Percentiles rank a stretch among this genome's conserved stretches.
phyloP scores from a whole-genome alignment of 805 yeast species.

The Saturnispora besseyi region DNA sequence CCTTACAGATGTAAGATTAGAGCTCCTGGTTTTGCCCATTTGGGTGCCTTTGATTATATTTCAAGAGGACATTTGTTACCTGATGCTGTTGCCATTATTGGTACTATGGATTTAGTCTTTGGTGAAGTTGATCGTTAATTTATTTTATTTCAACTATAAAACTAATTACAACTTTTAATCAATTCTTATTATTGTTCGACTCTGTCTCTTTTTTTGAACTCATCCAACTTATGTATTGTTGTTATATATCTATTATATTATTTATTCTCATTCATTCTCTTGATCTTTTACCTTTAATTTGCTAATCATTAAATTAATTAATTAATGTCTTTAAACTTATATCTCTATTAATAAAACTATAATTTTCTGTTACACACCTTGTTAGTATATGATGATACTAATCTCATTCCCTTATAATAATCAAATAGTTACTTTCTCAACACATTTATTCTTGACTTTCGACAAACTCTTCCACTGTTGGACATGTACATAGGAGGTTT shows the following conservation, averaged over 20 bases:
- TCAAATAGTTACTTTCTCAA: too few relatives aligned
- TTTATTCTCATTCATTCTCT: slow-evolving; percentile 3
- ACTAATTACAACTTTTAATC: not conserved
- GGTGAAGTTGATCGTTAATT: slow-evolving; percentile 84
- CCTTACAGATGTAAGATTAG: slow-evolving; percentile 90
- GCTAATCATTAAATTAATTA: not conserved
- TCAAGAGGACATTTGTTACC: slow-evolving; percentile 82
- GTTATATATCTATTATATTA: not conserved
- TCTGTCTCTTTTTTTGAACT: not conserved
- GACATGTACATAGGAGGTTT: slow-evolving; percentile 90
- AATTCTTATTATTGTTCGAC: not conserved
- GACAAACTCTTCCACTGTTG: slow-evolving; percentile 69
- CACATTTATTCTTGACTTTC: slow-evolving; percentile 2
- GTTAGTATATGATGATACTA: not conserved
- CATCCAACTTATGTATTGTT: not conserved
- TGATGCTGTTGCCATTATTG: slow-evolving; percentile 88
- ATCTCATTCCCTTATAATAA: not conserved
- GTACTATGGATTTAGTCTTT: slow-evolving; percentile 91
- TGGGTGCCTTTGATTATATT: slow-evolving; percentile 81
- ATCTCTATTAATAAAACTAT: not conserved
- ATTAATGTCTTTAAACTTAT: not conserved
- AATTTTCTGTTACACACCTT: not conserved
- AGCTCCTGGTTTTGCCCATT: slow-evolving; percentile 90
- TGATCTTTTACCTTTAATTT: slow-evolving; percentile 6
- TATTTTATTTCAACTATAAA: not conserved